Evolutionary conservation across 202 grass and related monocot genomes (phyloP).

Genomic region (Carex arenaria): DNA sequence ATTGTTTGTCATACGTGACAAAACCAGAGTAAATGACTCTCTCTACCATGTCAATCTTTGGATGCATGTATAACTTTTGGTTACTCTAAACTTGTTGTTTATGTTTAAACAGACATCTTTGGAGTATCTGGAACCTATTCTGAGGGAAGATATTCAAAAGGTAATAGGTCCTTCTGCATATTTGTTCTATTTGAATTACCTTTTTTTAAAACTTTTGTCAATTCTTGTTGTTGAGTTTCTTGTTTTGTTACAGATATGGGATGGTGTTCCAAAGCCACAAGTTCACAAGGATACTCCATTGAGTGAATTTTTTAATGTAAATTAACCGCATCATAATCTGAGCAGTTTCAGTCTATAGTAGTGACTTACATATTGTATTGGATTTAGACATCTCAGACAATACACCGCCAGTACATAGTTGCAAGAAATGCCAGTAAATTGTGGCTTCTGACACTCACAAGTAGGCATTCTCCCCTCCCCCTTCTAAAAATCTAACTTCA

Average conservation of each 20-base stretch:
- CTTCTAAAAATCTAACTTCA: too few species aligned
- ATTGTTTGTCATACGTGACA: constrained; percentile 94
- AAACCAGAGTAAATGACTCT: constrained; percentile 53
- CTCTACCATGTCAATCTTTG: constrained; percentile 2
- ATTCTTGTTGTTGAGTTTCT: constrained; percentile 9
- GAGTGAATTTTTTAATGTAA: constrained; percentile 92
- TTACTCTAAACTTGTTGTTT: neutral
- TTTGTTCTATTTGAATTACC: neutral
- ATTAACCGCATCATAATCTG: too few species aligned
- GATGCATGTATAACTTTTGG: constrained; percentile 7
- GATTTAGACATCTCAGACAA: too few species aligned
- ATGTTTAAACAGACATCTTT: constrained; percentile 62
- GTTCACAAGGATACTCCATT: constrained; percentile 90
- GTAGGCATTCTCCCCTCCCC: too few species aligned
- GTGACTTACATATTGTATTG: too few species aligned
- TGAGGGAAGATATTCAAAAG: constrained; percentile 98
- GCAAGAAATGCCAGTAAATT: too few species aligned
- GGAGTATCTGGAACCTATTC: constrained; percentile 83
- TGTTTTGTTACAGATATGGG: constrained; percentile 73
- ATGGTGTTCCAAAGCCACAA: constrained; percentile 83
- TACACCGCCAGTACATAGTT: too few species aligned
- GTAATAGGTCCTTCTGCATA: constrained; percentile 27
- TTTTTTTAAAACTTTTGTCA: constrained; percentile 7
- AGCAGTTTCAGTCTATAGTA: too few species aligned
- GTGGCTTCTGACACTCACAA: too few species aligned